A percentile compares a stretch with the other conserved stretches of the same genome.
Conservation (phyloP, 257 asterid genomes). For the Primulina tabacum region DNA sequence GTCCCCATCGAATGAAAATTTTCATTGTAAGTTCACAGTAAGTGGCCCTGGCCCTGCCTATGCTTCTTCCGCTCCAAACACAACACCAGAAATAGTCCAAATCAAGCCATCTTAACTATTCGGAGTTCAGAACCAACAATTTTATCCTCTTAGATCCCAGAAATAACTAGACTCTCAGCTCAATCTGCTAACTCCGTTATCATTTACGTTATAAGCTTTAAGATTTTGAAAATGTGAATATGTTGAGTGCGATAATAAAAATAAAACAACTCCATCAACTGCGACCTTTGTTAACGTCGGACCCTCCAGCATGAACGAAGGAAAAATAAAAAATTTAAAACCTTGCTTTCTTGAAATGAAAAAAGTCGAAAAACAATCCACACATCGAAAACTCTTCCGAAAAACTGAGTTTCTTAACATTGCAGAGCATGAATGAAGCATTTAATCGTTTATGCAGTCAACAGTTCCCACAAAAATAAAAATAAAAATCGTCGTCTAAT, state of each 20-base stretch:
- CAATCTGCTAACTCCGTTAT: not conserved
- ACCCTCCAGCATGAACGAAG: slow-evolving; percentile 9
- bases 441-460: not conserved
- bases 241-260: not conserved
- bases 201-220: not conserved
- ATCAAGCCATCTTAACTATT: not conserved
- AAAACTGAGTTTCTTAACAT: not conserved
- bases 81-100: not conserved
- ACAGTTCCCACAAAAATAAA: not conserved
- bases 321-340: not conserved
- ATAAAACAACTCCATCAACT: not conserved
- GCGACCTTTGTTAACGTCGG: not conserved
- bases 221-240: not conserved
- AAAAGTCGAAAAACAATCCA: not conserved
- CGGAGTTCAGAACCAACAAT: not conserved
- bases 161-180: not conserved
- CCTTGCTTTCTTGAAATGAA: not conserved
- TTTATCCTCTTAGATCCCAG: too few relatives aligned
- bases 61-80: not conserved
- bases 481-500: not conserved
- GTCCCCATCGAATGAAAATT: not conserved
- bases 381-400: not conserved
- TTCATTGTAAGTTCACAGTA: not conserved
- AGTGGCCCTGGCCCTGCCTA: not conserved
- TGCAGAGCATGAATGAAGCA: not conserved